Evolutionary conservation across 768 basidiomycete species (phyloP), one percentile per base, ranked within the genome.

Genomic region (Cubamyces lactineus): DNA sequence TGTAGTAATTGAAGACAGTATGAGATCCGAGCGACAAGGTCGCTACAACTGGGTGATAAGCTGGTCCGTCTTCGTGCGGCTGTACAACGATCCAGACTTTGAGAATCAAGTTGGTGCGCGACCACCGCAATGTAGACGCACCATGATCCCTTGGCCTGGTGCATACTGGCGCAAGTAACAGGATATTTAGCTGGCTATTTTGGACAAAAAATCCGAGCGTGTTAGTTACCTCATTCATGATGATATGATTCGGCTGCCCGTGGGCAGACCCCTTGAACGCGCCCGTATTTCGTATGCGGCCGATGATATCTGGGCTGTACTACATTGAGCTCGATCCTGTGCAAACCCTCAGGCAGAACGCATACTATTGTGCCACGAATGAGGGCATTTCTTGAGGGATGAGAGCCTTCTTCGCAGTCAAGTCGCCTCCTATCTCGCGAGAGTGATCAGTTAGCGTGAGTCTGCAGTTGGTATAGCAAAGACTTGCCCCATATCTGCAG

Each of bases 51-150:
- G 95, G 92, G 69, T 87, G 78, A 75, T 96, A 98, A 17, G 87
- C 84, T 2, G 94, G 89, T 0, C 96, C 94, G 72, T 98, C 95
- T 77, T 96, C 88, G 69, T 97, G 96, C 1, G 94, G 92, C 92
- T 96, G 30, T 40, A 16, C 3, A 30, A 45, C 39, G 46, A 53
- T n/a, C n/a, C 42, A 12, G 46, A 16, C 3, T 6, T 34, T 5
- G 9, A 34, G 9, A 11, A 34, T 1, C 34, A 34, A 7, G 34
- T 34, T 34, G 5, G 34, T 11, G 34, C 34, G 9, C 4, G 34
- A 34, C 6, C 16, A 21, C 15, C 9, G 3, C 51, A 61, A 52
- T 34, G 57, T 23, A 45, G 19, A 59, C 74, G 78, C 72, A 94
- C 94, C 84, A 95, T 91, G 62, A 98, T 98, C 12, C 96, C 96